Evolutionary conservation across 441 rosid genomes (phyloP).

Genomic region (Breynia disticha): DNA sequence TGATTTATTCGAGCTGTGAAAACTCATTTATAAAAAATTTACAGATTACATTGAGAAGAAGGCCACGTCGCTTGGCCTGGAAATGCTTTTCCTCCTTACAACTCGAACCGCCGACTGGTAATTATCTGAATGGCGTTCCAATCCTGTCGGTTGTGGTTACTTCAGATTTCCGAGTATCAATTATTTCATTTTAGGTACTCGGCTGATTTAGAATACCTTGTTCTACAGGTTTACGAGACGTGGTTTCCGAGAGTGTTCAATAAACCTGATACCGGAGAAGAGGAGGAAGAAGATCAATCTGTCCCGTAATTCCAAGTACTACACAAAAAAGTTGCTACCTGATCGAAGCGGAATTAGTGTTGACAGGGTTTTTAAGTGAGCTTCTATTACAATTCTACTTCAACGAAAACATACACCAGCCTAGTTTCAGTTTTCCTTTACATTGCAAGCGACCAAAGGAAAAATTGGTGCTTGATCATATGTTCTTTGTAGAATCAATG

Average conservation of each 20-base stretch:
- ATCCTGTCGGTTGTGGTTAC: no score
- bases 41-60: conserved; percentile 85
- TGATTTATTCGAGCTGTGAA: background rate
- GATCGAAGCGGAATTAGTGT: conserved; percentile 59
- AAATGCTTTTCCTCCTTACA: conserved; percentile 68
- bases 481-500: no score
- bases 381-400: no score
- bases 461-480: no score
- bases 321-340: conserved; percentile 66
- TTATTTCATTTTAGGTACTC: no score
- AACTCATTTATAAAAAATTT: conserved; percentile 10
- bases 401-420: no score
- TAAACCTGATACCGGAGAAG: conserved; percentile 53
- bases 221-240: conserved; percentile 65
- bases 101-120: conserved; percentile 93
- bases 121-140: background rate
- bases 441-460: no score
- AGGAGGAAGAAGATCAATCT: conserved; percentile 67
- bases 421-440: no score
- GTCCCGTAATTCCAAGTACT: conserved; percentile 73
- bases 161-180: no score
- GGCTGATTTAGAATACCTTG: background rate
- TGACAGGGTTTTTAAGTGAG: conserved; percentile 2
- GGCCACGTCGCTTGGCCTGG: conserved; percentile 62
- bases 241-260: conserved; percentile 67